Evolutionary conservation across 2,329 filamentous ascomycete genomes (phyloP).

Genomic region (Talaromyces sp.): DNA sequence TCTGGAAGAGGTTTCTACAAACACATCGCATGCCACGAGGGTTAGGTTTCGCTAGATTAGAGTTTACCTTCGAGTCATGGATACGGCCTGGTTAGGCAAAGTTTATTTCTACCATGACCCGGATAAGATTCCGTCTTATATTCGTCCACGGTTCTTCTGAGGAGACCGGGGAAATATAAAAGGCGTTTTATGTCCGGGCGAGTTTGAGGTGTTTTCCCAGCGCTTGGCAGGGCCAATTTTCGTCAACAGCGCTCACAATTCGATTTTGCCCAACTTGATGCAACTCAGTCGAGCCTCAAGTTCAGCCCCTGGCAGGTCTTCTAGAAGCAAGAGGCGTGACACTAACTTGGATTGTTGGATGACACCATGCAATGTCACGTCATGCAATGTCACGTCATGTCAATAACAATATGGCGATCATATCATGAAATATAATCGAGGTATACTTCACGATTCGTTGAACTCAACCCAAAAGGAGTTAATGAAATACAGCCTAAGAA

Average conservation of each 20-base stretch:
- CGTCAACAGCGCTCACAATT: background rate
- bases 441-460: background rate
- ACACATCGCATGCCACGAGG: background rate
- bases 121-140: background rate
- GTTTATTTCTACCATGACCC: background rate
- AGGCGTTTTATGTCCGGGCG: background rate
- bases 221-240: background rate
- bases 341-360: background rate
- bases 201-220: background rate
- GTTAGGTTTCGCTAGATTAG: background rate
- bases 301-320: background rate
- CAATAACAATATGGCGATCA: no score
- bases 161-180: background rate
- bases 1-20: background rate
- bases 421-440: no score
- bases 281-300: background rate
- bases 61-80: background rate
- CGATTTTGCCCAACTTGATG: background rate
- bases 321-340: background rate
- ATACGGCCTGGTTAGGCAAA: background rate
- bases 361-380: background rate
- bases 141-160: background rate
- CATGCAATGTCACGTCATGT: no score
- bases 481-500: no score
- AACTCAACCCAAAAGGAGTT: background rate